These are phyloP conservation scores for Pyrenochaeta sp. DNA, from an alignment of 2,329 filamentous ascomycete genomes.

Conservation along the genomic window DNA sequence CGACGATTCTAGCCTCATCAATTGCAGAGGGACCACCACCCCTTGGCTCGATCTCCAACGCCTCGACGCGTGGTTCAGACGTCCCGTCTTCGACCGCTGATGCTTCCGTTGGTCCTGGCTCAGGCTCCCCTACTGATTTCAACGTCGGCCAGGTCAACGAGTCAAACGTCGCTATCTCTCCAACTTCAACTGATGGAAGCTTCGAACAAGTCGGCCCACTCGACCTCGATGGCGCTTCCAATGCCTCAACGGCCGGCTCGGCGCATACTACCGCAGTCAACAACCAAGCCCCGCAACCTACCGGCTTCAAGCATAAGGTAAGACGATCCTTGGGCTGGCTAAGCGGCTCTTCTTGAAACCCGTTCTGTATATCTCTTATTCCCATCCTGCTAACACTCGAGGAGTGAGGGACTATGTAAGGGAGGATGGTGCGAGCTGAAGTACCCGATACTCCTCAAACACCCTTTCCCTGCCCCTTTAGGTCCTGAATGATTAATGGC, in stretches of 20 bases:
- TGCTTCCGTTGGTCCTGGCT: conserved; percentile 89
- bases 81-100: conserved; percentile 67
- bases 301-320: conserved; percentile 22
- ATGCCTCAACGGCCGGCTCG: not conserved
- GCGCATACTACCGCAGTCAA: not conserved
- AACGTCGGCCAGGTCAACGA: conserved; percentile 87
- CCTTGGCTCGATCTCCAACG: conserved; percentile 11
- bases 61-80: conserved; percentile 22
- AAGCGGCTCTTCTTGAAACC: conserved; percentile 12
- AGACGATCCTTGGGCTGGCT: conserved; percentile 25
- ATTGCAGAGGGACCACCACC: not conserved
- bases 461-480: not conserved
- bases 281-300: not conserved
- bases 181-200: conserved; percentile 17
- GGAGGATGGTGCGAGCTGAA: not conserved
- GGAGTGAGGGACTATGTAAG: not conserved
- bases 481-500: not conserved
- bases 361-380: not conserved
- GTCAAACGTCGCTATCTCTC: conserved; percentile 43
- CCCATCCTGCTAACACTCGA: not conserved
- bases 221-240: not conserved
- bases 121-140: conserved; percentile 93
- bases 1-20: not conserved
- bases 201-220: conserved; percentile 15
- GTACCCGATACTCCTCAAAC: not conserved